Evolutionary conservation across 495 filamentous ascomycete species (phyloP), one percentile per base, ranked within the genome.

Genomic region (Pyrenula massariospora): DNA sequence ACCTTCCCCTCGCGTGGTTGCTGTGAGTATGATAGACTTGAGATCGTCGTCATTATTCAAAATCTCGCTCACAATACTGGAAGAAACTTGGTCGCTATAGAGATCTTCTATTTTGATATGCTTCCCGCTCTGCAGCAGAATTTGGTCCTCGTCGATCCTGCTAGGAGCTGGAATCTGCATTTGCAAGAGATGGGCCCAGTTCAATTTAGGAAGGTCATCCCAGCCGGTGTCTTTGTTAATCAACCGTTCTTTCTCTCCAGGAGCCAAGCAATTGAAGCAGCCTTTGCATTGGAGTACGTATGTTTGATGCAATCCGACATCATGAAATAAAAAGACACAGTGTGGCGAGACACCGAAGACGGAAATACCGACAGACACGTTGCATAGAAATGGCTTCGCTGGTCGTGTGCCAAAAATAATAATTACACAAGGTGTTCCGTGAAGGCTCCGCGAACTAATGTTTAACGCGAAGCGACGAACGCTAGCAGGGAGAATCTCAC

Each of bases 171-270:
- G 3, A 25, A 65, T 57, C 0, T 56, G 12, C 22, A 65, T 49
- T 10, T 60, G 31, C 21, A 56, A 56, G 24, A 69, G 57, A 11
- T 56, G 51, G 25, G 60, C 59, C 11, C 60, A 57, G 2, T 52
- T 49, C 19, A 69, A 68, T 11, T 57, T 61, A 3, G 67, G 60
- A 1, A 69, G 56, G 12, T 63, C 63, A 19, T 42, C 53, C 67
- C 67, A 69, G 22, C 42, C 64, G 10, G 65, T 57, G 20, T 15
- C 52, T 42, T 60, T 24, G 22, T 59, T 31, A 2, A 62, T 19
- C 12, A 50, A 23, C 2, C 53, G 60, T 15, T 62, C 21, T 10
- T 47, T n/a, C 11, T 11, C 12, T 10, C 2, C 2, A 11, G 8
- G 2, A 1, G 59, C 47, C 0, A 62, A 24, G 11, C 3, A 2